Conservation (phyloP, 371 early-diverging fungal genomes). For the Syncephalastrum racemosum region DNA sequence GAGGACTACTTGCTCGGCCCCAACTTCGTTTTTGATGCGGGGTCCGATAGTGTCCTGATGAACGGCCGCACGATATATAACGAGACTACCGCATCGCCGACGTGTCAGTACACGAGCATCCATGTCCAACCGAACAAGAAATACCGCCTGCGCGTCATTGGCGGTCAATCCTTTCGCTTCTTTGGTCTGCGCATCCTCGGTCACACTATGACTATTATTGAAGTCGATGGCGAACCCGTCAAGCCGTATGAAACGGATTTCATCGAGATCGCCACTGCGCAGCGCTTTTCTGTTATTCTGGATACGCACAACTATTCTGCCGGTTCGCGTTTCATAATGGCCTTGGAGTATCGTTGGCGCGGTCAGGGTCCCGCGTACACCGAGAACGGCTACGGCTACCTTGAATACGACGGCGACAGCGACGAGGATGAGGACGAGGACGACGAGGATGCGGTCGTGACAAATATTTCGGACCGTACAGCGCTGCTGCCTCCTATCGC, state of each 20-base stretch:
- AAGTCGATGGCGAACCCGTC: conserved; percentile 37
- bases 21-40: conserved; percentile 22
- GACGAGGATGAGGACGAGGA: too few relatives aligned
- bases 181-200: conserved; percentile 29
- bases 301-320: conserved; percentile 17
- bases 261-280: conserved; percentile 40
- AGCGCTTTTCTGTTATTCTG: conserved; percentile 39
- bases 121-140: conserved; percentile 26
- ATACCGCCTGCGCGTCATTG: conserved; percentile 44
- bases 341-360: neutral
- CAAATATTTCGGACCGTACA: neutral
- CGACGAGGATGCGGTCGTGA: neutral
- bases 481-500: neutral
- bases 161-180: conserved; percentile 32
- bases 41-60: conserved; percentile 39
- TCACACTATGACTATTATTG: conserved; percentile 41
- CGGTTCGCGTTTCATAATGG: conserved; percentile 7
- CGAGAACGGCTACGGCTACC: conserved; percentile 8
- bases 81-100: conserved; percentile 14
- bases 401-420: conserved; percentile 1
- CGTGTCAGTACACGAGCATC: conserved; percentile 20
- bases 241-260: conserved; percentile 27
- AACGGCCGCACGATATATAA: conserved; percentile 37
- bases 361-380: neutral
- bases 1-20: conserved; percentile 27